Evolutionary conservation across 1,284 basidiomycete species (phyloP), one percentile per base, ranked within the genome.

Genomic region (Ceratobasidium sp.): DNA sequence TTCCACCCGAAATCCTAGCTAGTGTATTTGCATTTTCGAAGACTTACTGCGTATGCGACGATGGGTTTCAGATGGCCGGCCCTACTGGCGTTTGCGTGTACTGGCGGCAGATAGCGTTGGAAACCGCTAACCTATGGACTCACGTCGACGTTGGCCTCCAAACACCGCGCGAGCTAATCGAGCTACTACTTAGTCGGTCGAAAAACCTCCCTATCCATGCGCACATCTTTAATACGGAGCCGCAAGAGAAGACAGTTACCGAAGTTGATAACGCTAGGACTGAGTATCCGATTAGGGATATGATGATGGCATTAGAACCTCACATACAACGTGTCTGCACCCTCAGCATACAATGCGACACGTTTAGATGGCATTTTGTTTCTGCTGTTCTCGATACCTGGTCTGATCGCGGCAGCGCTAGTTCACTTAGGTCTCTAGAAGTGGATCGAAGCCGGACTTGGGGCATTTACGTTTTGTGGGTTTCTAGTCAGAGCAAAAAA

Each of bases 1-100:
- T 65, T 40, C 62, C 62, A 42, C 62, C 33, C 38, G 62, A 65
- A 33, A 65, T 65, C 12, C 42, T 65, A 9, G 6, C 62, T 15
- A n/a, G 40, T 4, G 20, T 65, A 33, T 65, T 65, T 46, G 38
- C 7, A 17, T 33, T 65, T 13, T 65, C 40, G 20, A 42, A 23
- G 9, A 4, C 4, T 13, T 9, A 42, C 33, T 42, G 62, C 17
- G 12, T 42, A 10, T 20, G 17, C 33, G 40, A 42, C 33, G 9
- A 23, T 26, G 26, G 9, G 6, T 23, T 28, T 12, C 6, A 15
- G 9, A 13, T 65, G 17, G 17, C 12, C 62, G 33, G 15, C 23
- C 13, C 44, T 13, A n/a, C 38, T n/a, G 6, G 5, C 6, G 62
- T 65, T 12, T 65, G 62, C 17, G 44, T 10, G 12, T 20, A 42